Evolutionary conservation across 2,329 filamentous ascomycete species (phyloP).

Genomic region (Cryphonectria parasitica): DNA sequence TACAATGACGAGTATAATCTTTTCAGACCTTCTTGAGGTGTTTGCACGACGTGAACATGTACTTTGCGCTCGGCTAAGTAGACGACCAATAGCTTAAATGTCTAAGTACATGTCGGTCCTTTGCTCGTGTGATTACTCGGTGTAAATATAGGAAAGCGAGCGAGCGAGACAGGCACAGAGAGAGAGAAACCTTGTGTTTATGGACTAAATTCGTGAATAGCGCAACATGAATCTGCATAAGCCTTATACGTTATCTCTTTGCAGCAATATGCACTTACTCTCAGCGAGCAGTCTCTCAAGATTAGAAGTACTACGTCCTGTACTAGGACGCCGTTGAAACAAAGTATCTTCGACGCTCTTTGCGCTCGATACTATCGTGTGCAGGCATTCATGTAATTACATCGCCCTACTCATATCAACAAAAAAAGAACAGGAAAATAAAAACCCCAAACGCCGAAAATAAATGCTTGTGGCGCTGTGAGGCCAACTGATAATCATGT

Average conservation of each 20-base stretch:
- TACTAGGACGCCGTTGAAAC: not conserved
- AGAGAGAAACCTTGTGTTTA: not conserved
- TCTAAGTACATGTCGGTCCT: not conserved
- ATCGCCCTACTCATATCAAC: not conserved
- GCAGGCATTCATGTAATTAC: not conserved
- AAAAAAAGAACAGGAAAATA: not conserved
- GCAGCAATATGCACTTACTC: not conserved
- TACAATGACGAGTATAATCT: not conserved
- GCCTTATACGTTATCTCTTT: not conserved
- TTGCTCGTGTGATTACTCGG: not conserved
- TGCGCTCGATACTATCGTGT: not conserved
- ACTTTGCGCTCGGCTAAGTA: not conserved
- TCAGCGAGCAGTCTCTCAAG: not conserved
- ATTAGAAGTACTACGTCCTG: not conserved
- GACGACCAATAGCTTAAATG: not conserved
- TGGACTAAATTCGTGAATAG: not conserved
- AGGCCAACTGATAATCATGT: constrained; percentile 3
- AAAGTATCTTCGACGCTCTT: not conserved
- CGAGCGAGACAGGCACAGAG: not conserved
- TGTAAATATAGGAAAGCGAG: not conserved
- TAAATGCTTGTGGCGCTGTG: constrained; percentile 16
- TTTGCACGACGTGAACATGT: not conserved
- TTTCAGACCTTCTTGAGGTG: not conserved
- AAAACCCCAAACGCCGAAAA: not conserved
- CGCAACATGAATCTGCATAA: not conserved